Conservation (phyloP, 345 rosid genomes). For the Dipteronia dyeriana region DNA sequence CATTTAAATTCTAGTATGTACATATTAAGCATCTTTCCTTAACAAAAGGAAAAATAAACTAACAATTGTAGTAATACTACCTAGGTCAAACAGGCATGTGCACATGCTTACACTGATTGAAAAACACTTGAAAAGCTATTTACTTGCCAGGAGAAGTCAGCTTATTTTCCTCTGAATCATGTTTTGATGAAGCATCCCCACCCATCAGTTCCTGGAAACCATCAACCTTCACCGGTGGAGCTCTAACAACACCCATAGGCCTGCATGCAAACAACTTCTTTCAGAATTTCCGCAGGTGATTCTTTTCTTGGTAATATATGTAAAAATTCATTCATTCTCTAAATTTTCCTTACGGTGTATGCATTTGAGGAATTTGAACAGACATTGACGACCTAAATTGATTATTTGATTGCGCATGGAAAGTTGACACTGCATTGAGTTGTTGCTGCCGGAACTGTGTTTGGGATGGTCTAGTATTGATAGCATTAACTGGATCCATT, state of each 20-base stretch:
- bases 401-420: slow-evolving; percentile 61
- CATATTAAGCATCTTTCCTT: not conserved
- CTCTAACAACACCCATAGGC: slow-evolving; percentile 63
- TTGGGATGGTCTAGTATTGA: slow-evolving; percentile 59
- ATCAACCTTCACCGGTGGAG: slow-evolving; percentile 90
- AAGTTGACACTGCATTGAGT: slow-evolving; percentile 59
- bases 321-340: not conserved
- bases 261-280: slow-evolving; percentile 41
- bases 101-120: not conserved
- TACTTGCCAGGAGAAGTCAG: slow-evolving; percentile 71
- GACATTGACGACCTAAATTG: slow-evolving; percentile 72
- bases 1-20: slow-evolving; percentile 1
- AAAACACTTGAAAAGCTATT: slow-evolving; percentile 34
- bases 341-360: slow-evolving; percentile 64
- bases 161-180: slow-evolving; percentile 72
- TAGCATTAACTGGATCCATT: slow-evolving; percentile 59
- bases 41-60: not conserved
- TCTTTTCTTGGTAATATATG: not conserved
- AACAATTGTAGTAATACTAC: not conserved
- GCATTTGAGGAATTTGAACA: slow-evolving; percentile 75
- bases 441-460: slow-evolving; percentile 75
- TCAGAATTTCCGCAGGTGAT: slow-evolving; percentile 13
- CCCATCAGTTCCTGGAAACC: slow-evolving; percentile 96
- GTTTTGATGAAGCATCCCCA: slow-evolving; percentile 70
- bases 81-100: not conserved